phyloP scores from a whole-genome alignment of 2,329 filamentous ascomycete genomes.

The Spiromastix sp. region DNA sequence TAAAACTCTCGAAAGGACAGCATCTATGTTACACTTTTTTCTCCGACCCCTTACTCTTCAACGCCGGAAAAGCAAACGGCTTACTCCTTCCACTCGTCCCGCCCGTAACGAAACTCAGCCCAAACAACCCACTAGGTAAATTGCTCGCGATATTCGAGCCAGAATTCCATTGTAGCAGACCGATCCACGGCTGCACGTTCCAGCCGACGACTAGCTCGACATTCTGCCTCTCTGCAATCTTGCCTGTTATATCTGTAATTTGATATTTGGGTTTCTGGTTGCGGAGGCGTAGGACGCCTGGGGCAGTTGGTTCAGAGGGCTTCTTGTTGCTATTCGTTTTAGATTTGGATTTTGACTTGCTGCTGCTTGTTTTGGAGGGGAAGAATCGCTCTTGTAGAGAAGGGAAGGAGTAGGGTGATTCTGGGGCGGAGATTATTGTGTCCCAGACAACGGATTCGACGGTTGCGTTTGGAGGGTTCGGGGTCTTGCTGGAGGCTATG shows the following conservation, averaged over 20 bases:
- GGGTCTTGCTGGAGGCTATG: conserved; percentile 19
- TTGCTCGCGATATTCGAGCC: conserved; percentile 19
- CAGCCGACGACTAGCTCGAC: conserved; percentile 77
- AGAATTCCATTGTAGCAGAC: conserved; percentile 71
- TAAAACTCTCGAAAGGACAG: too few species aligned
- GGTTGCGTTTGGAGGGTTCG: conserved; percentile 28
- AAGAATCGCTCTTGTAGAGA: conserved; percentile 27
- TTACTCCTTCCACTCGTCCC: conserved; percentile 42
- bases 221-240: conserved; percentile 61
- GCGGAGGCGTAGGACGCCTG: conserved; percentile 62
- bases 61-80: conserved; percentile 44
- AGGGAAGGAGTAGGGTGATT: conserved; percentile 32
- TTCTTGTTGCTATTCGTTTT: conserved; percentile 11
- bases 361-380: conserved; percentile 14
- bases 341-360: conserved; percentile 12
- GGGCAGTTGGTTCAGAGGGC: conserved; percentile 14
- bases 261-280: conserved; percentile 94
- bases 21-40: too few species aligned
- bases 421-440: conserved; percentile 67
- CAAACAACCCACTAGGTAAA: conserved; percentile 11
- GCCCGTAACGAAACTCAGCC: conserved; percentile 41
- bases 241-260: conserved; percentile 79
- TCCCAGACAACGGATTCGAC: conserved; percentile 34
- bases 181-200: conserved; percentile 97
- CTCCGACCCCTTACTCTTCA: conserved; percentile 48